Evolutionary conservation across 2,329 filamentous ascomycete genomes (phyloP), one percentile per base, ranked within the genome.

Genomic region (Arthrobotrys entomopaga): DNA sequence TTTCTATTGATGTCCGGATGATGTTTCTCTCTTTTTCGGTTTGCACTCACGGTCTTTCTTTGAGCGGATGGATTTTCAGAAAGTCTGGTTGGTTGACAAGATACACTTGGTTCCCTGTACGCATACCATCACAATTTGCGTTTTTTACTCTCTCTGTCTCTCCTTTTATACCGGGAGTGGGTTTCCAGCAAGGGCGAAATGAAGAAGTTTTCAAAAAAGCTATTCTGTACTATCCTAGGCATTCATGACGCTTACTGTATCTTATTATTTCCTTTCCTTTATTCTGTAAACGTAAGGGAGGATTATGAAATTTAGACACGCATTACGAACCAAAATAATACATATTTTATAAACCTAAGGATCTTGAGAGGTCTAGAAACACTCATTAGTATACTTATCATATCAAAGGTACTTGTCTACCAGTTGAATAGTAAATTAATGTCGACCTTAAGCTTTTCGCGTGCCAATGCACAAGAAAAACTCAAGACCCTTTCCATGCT

Each of bases 1-100:
- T 69, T 67, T 49, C 46, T 72, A 59, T 61, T 60, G 60, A 72
- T 72, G 67, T 65, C 61, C 29, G 29, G 53, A 66, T 73, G 69
- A 54, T 50, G 42, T 53, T 56, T 40, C 29, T 26, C 10, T 53
- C 29, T 26, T 38, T 43, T 73, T 66, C n/a, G 69, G 61, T 65
- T 73, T 56, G 42, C 42, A 46, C 24, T 60, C 48, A 61, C 56
- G 56, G 43, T 60, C 48, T 57, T 58, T 70, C 57, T 66, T 73
- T 73, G 49, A 60, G 56, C 61, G 61, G 42, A n/a, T 34, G 40
- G 24, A 19, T 57, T 50, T 22, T 20, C 19, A 49, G 48, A 57
- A 8, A 34, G 29, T 34, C 29, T 34, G 29, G 29, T 34, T 34
- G 29, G 29, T 34, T 34, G 10, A 8, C 29, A 34, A 34, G 29